Conservation (phyloP, 805 yeast genomes). For the Suhomyces kilbournensis region DNA sequence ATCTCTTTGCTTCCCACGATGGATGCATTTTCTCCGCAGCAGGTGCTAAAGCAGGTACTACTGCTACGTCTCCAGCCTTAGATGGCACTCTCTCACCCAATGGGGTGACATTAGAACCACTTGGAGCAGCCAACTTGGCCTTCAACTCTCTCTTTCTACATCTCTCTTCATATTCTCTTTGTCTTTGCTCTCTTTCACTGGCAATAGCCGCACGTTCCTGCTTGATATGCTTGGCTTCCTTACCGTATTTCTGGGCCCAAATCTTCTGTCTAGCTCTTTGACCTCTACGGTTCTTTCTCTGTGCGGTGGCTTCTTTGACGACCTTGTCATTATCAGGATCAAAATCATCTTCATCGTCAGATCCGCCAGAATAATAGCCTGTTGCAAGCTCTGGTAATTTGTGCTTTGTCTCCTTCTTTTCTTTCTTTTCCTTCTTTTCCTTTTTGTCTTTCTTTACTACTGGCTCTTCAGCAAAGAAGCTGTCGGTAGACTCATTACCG, state of each 20-base stretch:
- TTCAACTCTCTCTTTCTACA: conserved; percentile 61
- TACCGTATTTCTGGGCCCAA: conserved; percentile 91
- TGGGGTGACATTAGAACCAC: conserved; percentile 40
- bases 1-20: conserved; percentile 93
- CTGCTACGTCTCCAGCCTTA: not conserved
- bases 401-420: conserved; percentile 25
- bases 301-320: conserved; percentile 51
- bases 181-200: conserved; percentile 58
- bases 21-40: conserved; percentile 60
- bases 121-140: conserved; percentile 36
- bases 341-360: conserved; percentile 56
- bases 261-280: conserved; percentile 96
- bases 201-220: conserved; percentile 55
- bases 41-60: conserved; percentile 5
- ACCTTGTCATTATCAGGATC: conserved; percentile 44
- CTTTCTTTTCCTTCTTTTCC: conserved; percentile 18
- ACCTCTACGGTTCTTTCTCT: conserved; percentile 87
- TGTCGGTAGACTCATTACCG: conserved; percentile 23
- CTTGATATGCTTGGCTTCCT: conserved; percentile 75
- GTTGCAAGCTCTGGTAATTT: conserved; percentile 65
- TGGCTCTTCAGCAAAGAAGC: conserved; percentile 31
- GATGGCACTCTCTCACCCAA: conserved; percentile 29
- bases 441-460: conserved; percentile 13
- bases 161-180: conserved; percentile 69
- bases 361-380: conserved; percentile 86